Conservation (phyloP, 78 protist species). For the Protostelium mycophagum region DNA sequence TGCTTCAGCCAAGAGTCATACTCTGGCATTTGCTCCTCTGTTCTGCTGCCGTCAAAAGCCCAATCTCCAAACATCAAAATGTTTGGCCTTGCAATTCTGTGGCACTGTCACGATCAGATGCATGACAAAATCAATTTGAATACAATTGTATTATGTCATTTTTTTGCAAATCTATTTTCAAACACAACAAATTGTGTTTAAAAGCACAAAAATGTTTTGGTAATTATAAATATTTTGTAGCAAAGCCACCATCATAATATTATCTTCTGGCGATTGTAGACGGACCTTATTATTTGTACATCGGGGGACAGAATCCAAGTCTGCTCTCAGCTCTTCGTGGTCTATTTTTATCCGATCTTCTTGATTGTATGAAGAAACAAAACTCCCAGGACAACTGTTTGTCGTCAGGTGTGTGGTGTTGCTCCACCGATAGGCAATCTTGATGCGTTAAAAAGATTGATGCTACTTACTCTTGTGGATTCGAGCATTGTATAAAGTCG, state of each 20-base stretch:
- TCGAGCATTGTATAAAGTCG: slow-evolving; percentile 3
- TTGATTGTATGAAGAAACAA: background rate
- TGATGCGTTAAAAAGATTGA: too few relatives aligned
- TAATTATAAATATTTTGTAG: too few relatives aligned
- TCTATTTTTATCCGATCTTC: background rate
- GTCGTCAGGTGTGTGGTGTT: background rate
- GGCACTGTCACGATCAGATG: background rate
- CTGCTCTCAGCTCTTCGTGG: background rate
- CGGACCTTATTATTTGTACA: background rate
- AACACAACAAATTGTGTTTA: too few relatives aligned
- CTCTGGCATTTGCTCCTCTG: background rate
- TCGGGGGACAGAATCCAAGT: background rate
- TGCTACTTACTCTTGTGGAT: background rate
- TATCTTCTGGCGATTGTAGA: background rate
- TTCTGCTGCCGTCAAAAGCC: background rate
- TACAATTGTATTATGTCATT: too few relatives aligned
- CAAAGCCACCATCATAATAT: too few relatives aligned
- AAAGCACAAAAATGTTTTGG: too few relatives aligned
- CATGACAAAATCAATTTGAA: too few relatives aligned
- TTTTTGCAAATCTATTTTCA: too few relatives aligned
- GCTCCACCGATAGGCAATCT: slow-evolving; percentile 6
- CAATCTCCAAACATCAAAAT: slow-evolving; percentile 13
- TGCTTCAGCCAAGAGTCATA: slow-evolving; percentile 1
- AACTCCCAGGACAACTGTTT: background rate
- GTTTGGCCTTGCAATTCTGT: background rate